Evolutionary conservation across 257 asterid genomes (phyloP).

Genomic region (Plectranthus barbatus): DNA sequence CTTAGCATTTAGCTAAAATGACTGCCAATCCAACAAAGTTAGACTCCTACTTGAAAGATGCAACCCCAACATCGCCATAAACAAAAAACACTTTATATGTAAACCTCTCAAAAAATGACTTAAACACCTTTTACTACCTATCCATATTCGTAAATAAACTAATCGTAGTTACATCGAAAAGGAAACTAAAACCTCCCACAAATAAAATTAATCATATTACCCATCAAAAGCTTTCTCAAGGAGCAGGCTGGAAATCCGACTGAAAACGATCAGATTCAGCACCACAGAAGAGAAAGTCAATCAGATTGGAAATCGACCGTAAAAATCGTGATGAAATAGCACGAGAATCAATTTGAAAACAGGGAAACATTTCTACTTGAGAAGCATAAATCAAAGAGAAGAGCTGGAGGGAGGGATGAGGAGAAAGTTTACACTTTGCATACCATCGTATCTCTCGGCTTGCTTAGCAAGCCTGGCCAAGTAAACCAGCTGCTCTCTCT

Average conservation of each 20-base stretch:
- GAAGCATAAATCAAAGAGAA: too few species aligned
- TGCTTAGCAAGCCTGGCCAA: conserved; percentile 71
- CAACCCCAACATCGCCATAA: not conserved
- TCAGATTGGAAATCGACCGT: conserved; percentile 11
- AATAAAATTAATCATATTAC: not conserved
- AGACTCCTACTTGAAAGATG: not conserved
- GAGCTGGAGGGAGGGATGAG: not conserved
- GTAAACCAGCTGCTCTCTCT: conserved; percentile 56
- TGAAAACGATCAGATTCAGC: conserved; percentile 3
- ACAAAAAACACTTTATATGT: not conserved
- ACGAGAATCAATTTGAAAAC: not conserved
- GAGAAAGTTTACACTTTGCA: conserved; percentile 23
- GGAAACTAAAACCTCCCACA: too few species aligned
- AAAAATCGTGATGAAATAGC: not conserved
- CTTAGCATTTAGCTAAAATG: not conserved
- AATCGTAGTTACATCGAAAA: too few species aligned
- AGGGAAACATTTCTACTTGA: not conserved
- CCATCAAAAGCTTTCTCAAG: not conserved
- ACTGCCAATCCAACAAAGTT: not conserved
- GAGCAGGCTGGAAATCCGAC: not conserved
- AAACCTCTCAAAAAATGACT: not conserved
- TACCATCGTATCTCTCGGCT: conserved; percentile 78
- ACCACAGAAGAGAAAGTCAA: not conserved
- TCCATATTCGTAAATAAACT: too few species aligned
- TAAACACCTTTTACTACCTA: too few species aligned